Conservation (phyloP, 257 asterid species). For the Coffea canephora region DNA sequence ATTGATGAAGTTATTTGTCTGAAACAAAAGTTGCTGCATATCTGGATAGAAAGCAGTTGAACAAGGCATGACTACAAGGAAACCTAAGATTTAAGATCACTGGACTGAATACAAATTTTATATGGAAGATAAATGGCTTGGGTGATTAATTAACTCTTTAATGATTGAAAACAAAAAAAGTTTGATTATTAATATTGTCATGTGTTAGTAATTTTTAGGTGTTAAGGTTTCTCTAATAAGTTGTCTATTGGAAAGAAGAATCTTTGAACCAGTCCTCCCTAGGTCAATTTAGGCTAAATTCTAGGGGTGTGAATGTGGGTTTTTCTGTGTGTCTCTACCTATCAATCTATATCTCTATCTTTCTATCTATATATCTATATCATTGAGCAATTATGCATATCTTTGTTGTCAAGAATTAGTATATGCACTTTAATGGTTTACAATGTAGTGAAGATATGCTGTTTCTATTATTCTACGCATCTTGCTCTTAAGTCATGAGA, state of each 20-base stretch:
- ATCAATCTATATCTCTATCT: neutral
- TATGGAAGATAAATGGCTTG: too few relatives aligned
- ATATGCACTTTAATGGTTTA: neutral
- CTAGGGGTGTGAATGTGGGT: neutral
- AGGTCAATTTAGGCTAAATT: neutral
- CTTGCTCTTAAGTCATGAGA: conserved; percentile 1
- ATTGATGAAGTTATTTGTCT: too few relatives aligned
- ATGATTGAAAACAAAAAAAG: too few relatives aligned
- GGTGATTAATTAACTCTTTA: neutral
- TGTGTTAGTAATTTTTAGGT: neutral
- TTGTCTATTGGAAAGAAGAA: neutral
- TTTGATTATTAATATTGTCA: neutral
- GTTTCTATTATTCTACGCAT: neutral
- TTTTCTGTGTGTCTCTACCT: neutral
- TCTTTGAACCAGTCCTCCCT: neutral
- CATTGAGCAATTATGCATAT: neutral
- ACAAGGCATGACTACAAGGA: neutral
- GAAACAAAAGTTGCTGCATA: neutral
- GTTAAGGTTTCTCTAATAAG: neutral
- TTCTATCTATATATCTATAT: too few relatives aligned
- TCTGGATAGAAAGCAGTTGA: neutral
- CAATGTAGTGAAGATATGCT: neutral
- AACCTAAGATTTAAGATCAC: neutral
- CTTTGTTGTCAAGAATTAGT: neutral
- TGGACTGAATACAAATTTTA: too few relatives aligned